Evolutionary conservation across 768 basidiomycete species (phyloP).

Genomic region (Kwoniella sp.): DNA sequence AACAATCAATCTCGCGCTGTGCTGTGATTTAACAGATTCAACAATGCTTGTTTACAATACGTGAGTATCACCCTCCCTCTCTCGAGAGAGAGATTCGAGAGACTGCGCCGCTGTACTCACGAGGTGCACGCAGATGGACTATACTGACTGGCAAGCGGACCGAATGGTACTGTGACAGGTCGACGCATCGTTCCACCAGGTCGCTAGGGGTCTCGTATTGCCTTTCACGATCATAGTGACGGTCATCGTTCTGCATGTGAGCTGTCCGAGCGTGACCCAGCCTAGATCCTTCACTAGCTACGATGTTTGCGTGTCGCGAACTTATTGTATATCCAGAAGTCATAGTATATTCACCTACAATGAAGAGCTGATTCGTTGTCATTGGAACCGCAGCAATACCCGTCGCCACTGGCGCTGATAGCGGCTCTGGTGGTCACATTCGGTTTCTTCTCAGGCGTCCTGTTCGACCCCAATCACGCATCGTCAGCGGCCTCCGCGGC

Average conservation of each 20-base stretch:
- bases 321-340: no score
- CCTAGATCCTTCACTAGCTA: no score
- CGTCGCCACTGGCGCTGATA: constrained; percentile 72
- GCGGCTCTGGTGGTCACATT: constrained; percentile 79
- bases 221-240: constrained; percentile 93
- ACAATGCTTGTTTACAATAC: constrained; percentile 88
- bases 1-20: no score
- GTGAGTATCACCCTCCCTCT: constrained; percentile 55
- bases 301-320: no score
- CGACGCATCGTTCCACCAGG: constrained; percentile 61
- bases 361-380: background rate
- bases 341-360: background rate
- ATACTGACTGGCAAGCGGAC: no score
- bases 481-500: constrained; percentile 35
- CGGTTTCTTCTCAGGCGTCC: constrained; percentile 89
- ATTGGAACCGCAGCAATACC: constrained; percentile 57
- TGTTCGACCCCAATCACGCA: constrained; percentile 64
- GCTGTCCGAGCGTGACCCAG: no score
- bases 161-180: constrained; percentile 26
- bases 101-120: no score
- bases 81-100: no score
- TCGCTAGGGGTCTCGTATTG: constrained; percentile 88
- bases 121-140: no score
- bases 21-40: constrained; percentile 66
- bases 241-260: constrained; percentile 71